A percentile compares a stretch with the other conserved stretches of the same genome.
These are phyloP conservation scores for Cordyceps cateniannulata DNA, from an alignment of 2,329 filamentous ascomycete genomes.

Conservation along the genomic window DNA sequence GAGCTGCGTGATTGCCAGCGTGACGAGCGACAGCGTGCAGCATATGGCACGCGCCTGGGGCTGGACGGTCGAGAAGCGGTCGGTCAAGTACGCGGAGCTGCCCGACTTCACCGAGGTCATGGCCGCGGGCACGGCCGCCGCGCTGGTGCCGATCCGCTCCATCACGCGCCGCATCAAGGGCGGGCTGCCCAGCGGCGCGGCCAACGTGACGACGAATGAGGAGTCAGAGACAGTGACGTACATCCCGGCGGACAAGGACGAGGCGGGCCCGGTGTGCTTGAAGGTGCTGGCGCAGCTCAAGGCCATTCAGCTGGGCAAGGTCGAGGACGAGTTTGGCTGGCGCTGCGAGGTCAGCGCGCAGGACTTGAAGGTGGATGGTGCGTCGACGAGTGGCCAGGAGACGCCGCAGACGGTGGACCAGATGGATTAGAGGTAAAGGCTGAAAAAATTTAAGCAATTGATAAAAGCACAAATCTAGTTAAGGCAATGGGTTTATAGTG, in stretches of 20 bases:
- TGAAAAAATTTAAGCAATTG: no score
- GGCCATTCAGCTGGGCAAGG: conserved; percentile 77
- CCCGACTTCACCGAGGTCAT: conserved; percentile 64
- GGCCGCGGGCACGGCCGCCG: conserved; percentile 86
- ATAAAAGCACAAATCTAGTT: no score
- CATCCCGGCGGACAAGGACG: conserved; percentile 49
- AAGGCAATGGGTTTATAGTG: no score
- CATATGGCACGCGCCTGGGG: conserved; percentile 71
- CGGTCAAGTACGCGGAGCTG: conserved; percentile 58
- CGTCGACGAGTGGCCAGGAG: conserved; percentile 17
- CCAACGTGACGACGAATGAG: conserved; percentile 33
- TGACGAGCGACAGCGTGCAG: conserved; percentile 74
- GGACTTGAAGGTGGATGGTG: conserved; percentile 36
- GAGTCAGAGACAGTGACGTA: conserved; percentile 48
- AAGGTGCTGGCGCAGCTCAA: conserved; percentile 71
- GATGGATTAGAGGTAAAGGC: conserved; percentile 22
- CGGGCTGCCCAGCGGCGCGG: conserved; percentile 17
- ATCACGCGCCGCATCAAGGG: conserved; percentile 60
- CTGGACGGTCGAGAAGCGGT: conserved; percentile 74
- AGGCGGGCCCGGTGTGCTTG: conserved; percentile 66
- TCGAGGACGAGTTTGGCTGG: conserved; percentile 75
- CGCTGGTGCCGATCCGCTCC: conserved; percentile 83
- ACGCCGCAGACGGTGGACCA: conserved; percentile 25
- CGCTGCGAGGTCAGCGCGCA: conserved; percentile 40
- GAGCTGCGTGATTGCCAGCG: conserved; percentile 77